Conservation (phyloP, 768 basidiomycete species). For the Leucocoprinus sp. region DNA sequence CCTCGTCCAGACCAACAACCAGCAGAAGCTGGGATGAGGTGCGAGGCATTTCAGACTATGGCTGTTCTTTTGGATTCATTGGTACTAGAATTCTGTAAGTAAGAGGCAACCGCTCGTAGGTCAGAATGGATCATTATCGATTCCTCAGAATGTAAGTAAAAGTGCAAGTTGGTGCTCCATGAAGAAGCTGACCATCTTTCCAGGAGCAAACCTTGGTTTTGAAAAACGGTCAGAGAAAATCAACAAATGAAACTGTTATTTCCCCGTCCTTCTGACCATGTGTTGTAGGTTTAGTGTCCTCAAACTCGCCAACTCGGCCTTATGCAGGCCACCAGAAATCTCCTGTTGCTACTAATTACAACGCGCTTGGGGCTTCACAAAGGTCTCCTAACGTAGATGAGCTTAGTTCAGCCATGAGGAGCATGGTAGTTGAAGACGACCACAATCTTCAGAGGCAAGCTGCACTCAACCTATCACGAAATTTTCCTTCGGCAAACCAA, state of each 20-base stretch:
- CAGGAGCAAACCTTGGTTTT: slow-evolving; percentile 9
- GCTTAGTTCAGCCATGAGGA: slow-evolving; percentile 48
- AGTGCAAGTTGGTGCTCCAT: not conserved
- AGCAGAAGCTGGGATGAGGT: slow-evolving; percentile 54
- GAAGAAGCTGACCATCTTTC: not conserved
- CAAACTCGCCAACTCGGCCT: slow-evolving; percentile 33
- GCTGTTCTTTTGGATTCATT: too few species aligned
- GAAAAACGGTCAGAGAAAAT: slow-evolving; percentile 6
- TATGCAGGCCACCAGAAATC: slow-evolving; percentile 11
- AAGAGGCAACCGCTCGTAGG: slow-evolving; percentile 7
- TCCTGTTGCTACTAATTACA: slow-evolving; percentile 11
- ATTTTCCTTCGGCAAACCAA: slow-evolving; percentile 16
- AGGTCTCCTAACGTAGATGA: slow-evolving; percentile 38
- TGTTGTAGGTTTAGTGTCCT: slow-evolving; percentile 9
- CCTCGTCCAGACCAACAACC: slow-evolving; percentile 41
- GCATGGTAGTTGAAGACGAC: slow-evolving; percentile 30
- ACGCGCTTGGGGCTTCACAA: slow-evolving; percentile 9
- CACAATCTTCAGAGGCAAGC: slow-evolving; percentile 15
- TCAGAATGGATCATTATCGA: slow-evolving; percentile 5
- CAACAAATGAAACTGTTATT: not conserved
- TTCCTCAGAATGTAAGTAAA: slow-evolving; percentile 8
- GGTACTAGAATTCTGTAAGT: not conserved
- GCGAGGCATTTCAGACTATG: slow-evolving; percentile 2
- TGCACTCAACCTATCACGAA: slow-evolving; percentile 9
- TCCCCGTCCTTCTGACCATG: not conserved